Evolutionary conservation across 768 basidiomycete species (phyloP).

Genomic region (Cantharellus cinnabarinus): DNA sequence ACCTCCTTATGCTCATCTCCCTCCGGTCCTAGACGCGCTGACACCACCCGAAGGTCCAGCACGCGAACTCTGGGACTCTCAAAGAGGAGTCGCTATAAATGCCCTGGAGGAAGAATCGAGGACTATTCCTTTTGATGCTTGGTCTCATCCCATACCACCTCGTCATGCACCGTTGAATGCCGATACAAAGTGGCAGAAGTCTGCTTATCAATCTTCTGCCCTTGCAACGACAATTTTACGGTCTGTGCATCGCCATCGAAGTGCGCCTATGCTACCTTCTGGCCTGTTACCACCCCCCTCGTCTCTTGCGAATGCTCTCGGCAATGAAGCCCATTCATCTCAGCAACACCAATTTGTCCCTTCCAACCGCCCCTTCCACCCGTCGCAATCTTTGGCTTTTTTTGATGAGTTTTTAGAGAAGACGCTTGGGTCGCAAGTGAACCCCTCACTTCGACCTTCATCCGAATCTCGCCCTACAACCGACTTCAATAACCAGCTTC

Average conservation of each 20-base stretch:
- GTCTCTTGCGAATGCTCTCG: background rate
- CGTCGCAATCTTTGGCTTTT: background rate
- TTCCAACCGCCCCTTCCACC: background rate
- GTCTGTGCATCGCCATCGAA: background rate
- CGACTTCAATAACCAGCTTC: too few relatives aligned
- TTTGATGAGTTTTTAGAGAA: background rate
- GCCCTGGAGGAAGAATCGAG: background rate
- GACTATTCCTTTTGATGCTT: too few relatives aligned
- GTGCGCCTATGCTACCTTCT: background rate
- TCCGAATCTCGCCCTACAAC: too few relatives aligned
- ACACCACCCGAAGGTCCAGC: conserved; percentile 20
- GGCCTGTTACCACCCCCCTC: background rate
- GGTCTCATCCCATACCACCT: background rate
- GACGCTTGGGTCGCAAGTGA: too few relatives aligned
- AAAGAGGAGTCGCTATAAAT: conserved; percentile 34
- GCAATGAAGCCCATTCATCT: background rate
- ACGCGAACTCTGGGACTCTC: conserved; percentile 44
- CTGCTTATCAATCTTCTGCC: background rate
- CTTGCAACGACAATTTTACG: background rate
- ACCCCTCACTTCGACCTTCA: too few relatives aligned
- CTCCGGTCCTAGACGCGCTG: conserved; percentile 33
- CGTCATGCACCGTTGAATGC: background rate
- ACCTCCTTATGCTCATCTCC: conserved; percentile 43
- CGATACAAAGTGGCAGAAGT: background rate
- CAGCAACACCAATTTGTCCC: background rate